Evolutionary conservation across 441 rosid species (phyloP), one percentile per base, ranked within the genome.

Genomic region (Gossypium gossypioides): DNA sequence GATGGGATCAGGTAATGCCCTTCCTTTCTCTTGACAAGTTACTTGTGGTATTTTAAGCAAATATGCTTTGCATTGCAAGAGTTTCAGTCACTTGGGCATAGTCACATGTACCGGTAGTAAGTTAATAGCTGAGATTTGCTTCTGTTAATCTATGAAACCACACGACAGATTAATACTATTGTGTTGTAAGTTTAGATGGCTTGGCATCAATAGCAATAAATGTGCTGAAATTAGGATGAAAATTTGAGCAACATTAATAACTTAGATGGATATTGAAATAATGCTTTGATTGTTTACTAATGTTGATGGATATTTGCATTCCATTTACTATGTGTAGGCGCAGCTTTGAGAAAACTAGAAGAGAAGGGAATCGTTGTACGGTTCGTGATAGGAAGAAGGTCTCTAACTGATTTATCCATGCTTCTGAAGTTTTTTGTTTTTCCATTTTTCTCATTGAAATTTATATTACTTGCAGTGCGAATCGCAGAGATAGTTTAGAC

Each of bases 361-460:
- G 90, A 87, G 71, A 91, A 85, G 76, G 92, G 98, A 10, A 85
- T 90, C 56, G 76, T 90, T 15, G 74, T 87, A 34, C 85, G 89
- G 78, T 94, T 94, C 78, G 90, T 90, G 59, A 87, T 89, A 52
- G 97, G 96, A 74, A 88, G 85, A 85, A 88, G 97, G 97, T 91
- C 55, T 77, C 61, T 59, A 37, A 72, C 50, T 72, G 6, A 25
- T 46, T 29, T 48, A 55, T 69, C 42, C 18, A 27, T 51, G 10
- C 69, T 15, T 10, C 50, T 21, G 16, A 52, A 78, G 50, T 15
- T 4, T 7, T 57, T 68, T 18, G 7, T 13, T 22, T 10, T 52
- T 15, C 5, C 15, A 9, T 59, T 29, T 56, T 54, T 52, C 65
- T 55, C 72, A 64, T 29, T 68, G 40, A 72, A 67, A 19, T 65